A percentile compares a stretch with the other conserved stretches of the same genome.
Evolutionary conservation across 208 protist species (phyloP).

Genomic region (Leishmania turanica): DNA sequence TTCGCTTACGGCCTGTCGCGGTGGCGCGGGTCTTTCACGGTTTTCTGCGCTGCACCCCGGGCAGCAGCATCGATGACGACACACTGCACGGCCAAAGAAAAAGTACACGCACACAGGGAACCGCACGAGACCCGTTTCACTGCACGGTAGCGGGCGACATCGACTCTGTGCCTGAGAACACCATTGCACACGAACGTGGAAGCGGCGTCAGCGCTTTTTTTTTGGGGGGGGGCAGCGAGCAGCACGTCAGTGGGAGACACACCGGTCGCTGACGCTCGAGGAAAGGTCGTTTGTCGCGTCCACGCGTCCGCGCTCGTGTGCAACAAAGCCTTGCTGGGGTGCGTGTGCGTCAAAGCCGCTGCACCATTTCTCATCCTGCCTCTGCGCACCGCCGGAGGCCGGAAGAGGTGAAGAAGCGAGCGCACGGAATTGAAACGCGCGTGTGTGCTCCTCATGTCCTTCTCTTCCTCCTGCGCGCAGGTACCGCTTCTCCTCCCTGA

Average conservation of each 20-base stretch:
- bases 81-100: neutral
- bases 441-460: neutral
- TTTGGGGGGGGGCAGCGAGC: neutral
- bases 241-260: neutral
- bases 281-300: neutral
- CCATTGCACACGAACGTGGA: neutral
- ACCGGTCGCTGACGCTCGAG: neutral
- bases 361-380: neutral
- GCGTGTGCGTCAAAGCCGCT: neutral
- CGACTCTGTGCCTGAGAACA: neutral
- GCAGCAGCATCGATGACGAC: neutral
- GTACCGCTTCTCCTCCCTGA: constrained; percentile 35
- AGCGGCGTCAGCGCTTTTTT: neutral
- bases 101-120: neutral
- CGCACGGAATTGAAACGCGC: neutral
- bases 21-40: neutral
- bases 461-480: constrained; percentile 8
- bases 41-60: neutral
- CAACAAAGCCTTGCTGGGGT: neutral
- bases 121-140: neutral
- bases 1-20: neutral
- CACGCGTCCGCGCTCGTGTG: neutral
- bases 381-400: neutral
- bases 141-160: neutral
- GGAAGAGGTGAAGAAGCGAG: neutral